Evolutionary conservation across 106 monocot genomes (phyloP), one percentile per base, ranked within the genome.

Genomic region (Triglochin maritima): DNA sequence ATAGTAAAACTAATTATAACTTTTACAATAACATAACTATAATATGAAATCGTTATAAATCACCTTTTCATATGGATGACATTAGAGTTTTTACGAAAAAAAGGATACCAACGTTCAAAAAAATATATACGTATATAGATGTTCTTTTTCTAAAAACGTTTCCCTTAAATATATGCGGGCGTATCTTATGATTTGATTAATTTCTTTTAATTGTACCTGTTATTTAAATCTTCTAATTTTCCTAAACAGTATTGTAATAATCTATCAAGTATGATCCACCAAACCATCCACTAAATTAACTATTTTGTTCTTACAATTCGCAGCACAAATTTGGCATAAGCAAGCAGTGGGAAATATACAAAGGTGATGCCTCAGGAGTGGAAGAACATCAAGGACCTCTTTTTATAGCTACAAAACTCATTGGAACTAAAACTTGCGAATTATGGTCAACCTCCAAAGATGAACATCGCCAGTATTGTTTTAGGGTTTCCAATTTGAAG

Each of bases 291-390:
- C 55, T 3, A 55, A 3, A 12, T 55, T 55, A 3, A 12, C 5
- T 55, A 12, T 46, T 49, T 5, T 49, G 6, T 17, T 7, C 17
- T 3, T 72, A 7, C 11, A n/a, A 50, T 47, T 61, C 55, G 17
- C 54, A 55, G 42, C 76, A 79, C 72, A 76, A 73, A 10, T 13
- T 79, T 10, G 61, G 67, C 46, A 65, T 80, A 4, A 66, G 5
- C 10, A 66, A 77, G n/a, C 70, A 43, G 15, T 84, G 84, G 84
- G 74, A 84, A 56, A 74, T 63, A 14, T 84, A 70, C 72, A 61
- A 80, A 50, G 80, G 80, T 41, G 80, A 80, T 16, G 60, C 64
- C 9, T 29, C 57, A 14, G 29, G 15, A 41, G 3, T 42, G 54
- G 41, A 5, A 15, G 56, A 7, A 43, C 29, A 47, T 5, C 50